Conservation (phyloP, 2,329 filamentous ascomycete genomes). For the Chaetomiaceae sp. region DNA sequence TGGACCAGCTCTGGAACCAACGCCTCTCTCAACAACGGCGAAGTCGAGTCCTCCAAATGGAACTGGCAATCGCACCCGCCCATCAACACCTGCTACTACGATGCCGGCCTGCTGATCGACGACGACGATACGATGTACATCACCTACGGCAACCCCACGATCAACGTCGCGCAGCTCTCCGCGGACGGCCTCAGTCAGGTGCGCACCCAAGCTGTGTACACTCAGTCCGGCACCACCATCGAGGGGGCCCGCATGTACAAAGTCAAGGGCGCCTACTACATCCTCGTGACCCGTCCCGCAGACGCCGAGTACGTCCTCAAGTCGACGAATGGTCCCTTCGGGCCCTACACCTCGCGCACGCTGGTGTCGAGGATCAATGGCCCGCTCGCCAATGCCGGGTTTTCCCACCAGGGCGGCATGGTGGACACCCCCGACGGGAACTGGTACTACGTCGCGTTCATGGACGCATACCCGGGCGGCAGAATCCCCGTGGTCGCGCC, state of each 20-base stretch:
- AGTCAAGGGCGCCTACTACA: conserved; percentile 52
- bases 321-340: conserved; percentile 41
- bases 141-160: conserved; percentile 46
- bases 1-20: conserved; percentile 44
- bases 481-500: conserved; percentile 56
- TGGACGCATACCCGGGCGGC: conserved; percentile 52
- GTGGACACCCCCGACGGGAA: conserved; percentile 47
- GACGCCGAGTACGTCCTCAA: conserved; percentile 47
- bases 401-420: conserved; percentile 53
- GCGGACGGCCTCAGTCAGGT: conserved; percentile 44
- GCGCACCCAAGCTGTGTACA: conserved; percentile 41
- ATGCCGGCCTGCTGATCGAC: conserved; percentile 53
- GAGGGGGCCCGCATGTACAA: conserved; percentile 57
- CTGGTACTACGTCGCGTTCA: conserved; percentile 59
- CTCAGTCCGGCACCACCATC: conserved; percentile 33
- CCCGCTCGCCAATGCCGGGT: conserved; percentile 43
- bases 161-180: conserved; percentile 49
- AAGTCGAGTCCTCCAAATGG: conserved; percentile 30
- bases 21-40: conserved; percentile 40
- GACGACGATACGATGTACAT: conserved; percentile 58
- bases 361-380: conserved; percentile 41
- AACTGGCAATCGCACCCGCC: conserved; percentile 19
- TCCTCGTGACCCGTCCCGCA: conserved; percentile 45
- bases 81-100: conserved; percentile 48
- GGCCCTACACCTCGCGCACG: conserved; percentile 44